Base-by-base conservation (phyloP, 495 filamentous ascomycete species). In the Pyronema domesticum region DNA sequence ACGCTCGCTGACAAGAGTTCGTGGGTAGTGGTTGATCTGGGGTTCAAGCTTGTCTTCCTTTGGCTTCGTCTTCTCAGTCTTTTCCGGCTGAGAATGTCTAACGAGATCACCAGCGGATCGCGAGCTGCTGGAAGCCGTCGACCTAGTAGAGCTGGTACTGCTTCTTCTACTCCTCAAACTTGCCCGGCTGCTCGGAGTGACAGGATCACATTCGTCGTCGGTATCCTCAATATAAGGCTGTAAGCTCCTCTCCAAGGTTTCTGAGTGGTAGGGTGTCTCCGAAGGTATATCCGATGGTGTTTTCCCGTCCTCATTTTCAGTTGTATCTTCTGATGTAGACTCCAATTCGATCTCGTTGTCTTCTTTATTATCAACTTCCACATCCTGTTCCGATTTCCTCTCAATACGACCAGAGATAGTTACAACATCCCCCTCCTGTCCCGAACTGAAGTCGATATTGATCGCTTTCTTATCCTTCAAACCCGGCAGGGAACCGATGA, bases 401-500 rank as follows among this genome's bases (percentile, higher is more conserved):
- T 39, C 15, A 4, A 51, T 45, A 37, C 68, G 63, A 50, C 71
- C 61, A 37, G 70, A 67, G 65, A 53, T 40, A 6, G 34, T 45
- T 5, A n/a, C 46, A 23, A 30, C 8, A 6, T 51, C 66, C 65
- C 85, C 80, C 33, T 76, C 73, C 36, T 69, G 77, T 40, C 89
- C 89, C 52, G 75, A 75, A 68, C 95, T 76, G 74, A 94, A 94
- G 68, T 94, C 86, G 61, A 95, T 83, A 51, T 77, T 71, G 58
- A 96, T 68, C 61, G 94, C 73, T 55, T 80, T 75, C 64, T 86
- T 83, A 30, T 63, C 58, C 13, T 7, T 5, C 43, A 89, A 74
- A 34, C 89, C 89, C 0, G 89, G 86, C 0, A 96, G 76, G 64
- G 95, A 89, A 60, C 88, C 89, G 61, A 91, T 78, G 4, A 96